A percentile compares a stretch with the other conserved stretches of the same genome.
Evolutionary conservation across 1,284 basidiomycete species (phyloP).

Genomic region (Ustilago tritici): DNA sequence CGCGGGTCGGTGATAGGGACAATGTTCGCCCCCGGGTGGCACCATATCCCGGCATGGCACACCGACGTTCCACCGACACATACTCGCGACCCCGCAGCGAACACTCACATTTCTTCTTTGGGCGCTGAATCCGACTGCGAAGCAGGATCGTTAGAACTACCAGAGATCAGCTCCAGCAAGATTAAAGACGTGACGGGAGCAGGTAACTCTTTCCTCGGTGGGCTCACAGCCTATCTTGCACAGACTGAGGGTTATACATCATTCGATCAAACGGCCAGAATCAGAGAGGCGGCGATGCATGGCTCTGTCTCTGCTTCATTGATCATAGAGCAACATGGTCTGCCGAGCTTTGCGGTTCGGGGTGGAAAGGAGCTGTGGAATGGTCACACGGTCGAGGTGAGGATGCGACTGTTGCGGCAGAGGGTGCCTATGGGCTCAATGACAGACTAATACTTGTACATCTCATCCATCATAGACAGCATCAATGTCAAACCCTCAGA

Average conservation of each 20-base stretch:
- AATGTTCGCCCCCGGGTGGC: constrained; percentile 18
- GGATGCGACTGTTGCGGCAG: constrained; percentile 10
- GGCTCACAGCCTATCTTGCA: constrained; percentile 42
- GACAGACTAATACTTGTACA: neutral
- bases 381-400: constrained; percentile 9
- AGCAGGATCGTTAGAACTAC: neutral
- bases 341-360: constrained; percentile 33
- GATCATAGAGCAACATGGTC: constrained; percentile 54
- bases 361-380: constrained; percentile 48
- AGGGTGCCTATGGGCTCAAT: neutral
- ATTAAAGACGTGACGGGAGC: constrained; percentile 58
- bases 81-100: neutral
- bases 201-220: constrained; percentile 57
- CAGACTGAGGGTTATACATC: constrained; percentile 10
- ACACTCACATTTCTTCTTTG: neutral
- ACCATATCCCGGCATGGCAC: constrained; percentile 49
- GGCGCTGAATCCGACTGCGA: neutral
- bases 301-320: constrained; percentile 53
- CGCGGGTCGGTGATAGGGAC: constrained; percentile 49
- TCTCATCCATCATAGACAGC: neutral
- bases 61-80: constrained; percentile 4
- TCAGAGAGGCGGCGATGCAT: constrained; percentile 41
- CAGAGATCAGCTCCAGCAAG: constrained; percentile 9
- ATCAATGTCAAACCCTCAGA: neutral
- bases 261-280: constrained; percentile 6